Evolutionary conservation across 371 early-diverging fungal species (phyloP).

Genomic region (Lichtheimia ornata): DNA sequence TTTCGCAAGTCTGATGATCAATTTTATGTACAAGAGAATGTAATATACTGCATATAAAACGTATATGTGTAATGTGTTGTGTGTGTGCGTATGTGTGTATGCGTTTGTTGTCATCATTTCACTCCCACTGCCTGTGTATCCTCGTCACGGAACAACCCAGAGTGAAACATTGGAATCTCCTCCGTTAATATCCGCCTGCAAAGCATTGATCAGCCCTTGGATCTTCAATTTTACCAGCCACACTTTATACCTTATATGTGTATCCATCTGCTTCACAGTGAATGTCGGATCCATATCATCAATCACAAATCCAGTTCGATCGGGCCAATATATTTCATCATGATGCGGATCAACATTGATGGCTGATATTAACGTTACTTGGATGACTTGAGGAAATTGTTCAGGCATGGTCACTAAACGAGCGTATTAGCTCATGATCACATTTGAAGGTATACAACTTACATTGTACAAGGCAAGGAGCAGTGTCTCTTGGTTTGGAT

Average conservation of each 20-base stretch:
- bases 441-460: neutral
- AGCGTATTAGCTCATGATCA: neutral
- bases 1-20: too few species aligned
- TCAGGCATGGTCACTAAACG: neutral
- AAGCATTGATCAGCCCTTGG: neutral
- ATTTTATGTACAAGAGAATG: too few species aligned
- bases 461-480: conserved; percentile 1
- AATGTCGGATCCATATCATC: neutral
- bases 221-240: too few species aligned
- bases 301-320: neutral
- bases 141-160: neutral
- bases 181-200: neutral
- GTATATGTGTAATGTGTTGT: too few species aligned
- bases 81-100: too few species aligned
- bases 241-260: neutral
- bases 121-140: neutral
- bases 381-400: neutral
- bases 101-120: too few species aligned
- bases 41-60: too few species aligned
- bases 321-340: neutral
- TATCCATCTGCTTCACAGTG: neutral
- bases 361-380: neutral
- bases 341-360: neutral
- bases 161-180: neutral
- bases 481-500: conserved; percentile 2